Base-by-base conservation (phyloP, 495 filamentous ascomycete genomes). In the Daldinia grandis region DNA sequence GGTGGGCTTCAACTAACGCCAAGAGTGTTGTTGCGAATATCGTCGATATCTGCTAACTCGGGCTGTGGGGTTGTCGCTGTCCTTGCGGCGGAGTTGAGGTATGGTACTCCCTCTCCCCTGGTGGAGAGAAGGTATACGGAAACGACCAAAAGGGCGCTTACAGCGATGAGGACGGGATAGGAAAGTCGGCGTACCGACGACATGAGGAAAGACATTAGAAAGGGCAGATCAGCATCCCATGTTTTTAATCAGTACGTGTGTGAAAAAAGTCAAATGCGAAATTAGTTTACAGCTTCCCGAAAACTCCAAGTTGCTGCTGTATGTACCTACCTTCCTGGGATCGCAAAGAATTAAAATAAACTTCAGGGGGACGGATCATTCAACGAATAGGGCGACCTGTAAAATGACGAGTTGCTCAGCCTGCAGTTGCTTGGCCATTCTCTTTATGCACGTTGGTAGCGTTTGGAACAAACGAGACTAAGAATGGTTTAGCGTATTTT, bases 1-100 rank as follows among this genome's bases (percentile, higher is more conserved):
- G 25, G 8, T 35, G 21, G 10, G n/a, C 3, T 31, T 17, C 21
- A 58, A 67, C 73, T 57, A 38, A 75, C 73, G 8, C 73, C 73
- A 35, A 75, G 55, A 28, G 73, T 69, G 10, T 44, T 75, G 27
- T 75, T 75, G 40, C 64, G 64, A 14, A 64, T 67, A 44, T 75
- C 53, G 10, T 56, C 53, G 17, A 35, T 66, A 12, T 64, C 37
- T 17, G 42, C 61, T 19, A 55, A 28, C 5, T 54, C 30, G 6
- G 27, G 47, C 8, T 15, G 19, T 19, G 58, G 30, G 7, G 68
- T n/a, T 17, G 6, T 42, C 12, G 33, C 12, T 5, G 19, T 17
- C 19, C 19, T 62, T 17, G n/a, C 33, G 1, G 7, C 6, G n/a
- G 40, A 17, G 51, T 50, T 27, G 47, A 67, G 37, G 14, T 62